Evolutionary conservation across 257 asterid genomes (phyloP), one percentile per base, ranked within the genome.

Genomic region (Rubia yunnanensis): DNA sequence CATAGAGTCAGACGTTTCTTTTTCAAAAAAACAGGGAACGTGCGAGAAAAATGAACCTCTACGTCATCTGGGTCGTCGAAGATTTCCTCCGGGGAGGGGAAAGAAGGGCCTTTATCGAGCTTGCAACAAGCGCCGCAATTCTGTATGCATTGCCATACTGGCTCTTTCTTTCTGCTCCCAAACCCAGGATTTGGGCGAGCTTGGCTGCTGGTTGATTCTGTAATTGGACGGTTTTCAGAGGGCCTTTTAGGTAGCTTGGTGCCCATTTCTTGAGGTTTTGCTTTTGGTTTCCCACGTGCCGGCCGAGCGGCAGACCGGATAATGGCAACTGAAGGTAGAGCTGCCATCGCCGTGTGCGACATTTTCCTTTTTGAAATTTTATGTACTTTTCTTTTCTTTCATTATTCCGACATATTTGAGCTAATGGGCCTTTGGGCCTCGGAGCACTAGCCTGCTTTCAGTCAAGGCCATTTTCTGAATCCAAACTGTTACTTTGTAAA

Each of bases 41-140:
- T 39, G 17, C 14, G 15, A 15, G 44, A 22, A 57, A 74, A 57
- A 57, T 54, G n/a, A 68, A 92, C 98, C 98, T 92, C 69, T 46
- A 84, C 26, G 60, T 92, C 96, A 62, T 88, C 76, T 77, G 88
- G 89, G 73, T 87, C 94, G 4, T 89, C 95, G 54, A 92, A 89
- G 41, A 92, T 73, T 61, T 92, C 96, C 53, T 84, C 96, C 15
- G 96, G 77, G 30, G 86, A 76, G 7, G 98, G 98, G 64, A 92
- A 92, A 22, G 73, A 67, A 48, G 92, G 96, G 60, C 94, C 96
- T 70, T 92, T 92, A 18, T 89, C 81, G 62, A 92, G 94, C 60
- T 92, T 92, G 77, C 98, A 92, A 75, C 98, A 92, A 13, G 98
- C 98, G 24, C 98, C 98, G 71, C 98, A 92, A 41, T 82, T 84